phyloP scores from a whole-genome alignment of 257 asterid genomes.

The Solanum commersonii region DNA sequence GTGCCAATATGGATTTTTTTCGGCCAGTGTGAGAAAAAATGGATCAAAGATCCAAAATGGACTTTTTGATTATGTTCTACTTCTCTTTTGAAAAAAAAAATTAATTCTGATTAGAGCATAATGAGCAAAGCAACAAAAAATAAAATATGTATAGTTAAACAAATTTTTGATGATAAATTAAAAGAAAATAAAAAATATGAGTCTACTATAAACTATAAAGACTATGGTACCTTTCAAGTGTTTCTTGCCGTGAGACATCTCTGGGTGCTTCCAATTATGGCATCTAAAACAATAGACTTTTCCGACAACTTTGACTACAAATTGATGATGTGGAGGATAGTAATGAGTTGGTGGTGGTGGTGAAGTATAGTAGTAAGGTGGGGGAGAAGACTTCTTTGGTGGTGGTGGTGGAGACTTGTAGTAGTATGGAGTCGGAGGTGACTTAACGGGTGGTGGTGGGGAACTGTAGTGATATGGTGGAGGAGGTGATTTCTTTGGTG shows the following conservation, averaged over 20 bases:
- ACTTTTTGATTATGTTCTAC: too few relatives aligned
- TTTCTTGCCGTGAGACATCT: not conserved
- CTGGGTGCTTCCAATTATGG: slow-evolving; percentile 13
- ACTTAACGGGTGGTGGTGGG: slow-evolving; percentile 26
- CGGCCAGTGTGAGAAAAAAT: too few relatives aligned
- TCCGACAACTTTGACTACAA: slow-evolving; percentile 54
- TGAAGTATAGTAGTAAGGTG: not conserved
- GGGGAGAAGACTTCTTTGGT: not conserved
- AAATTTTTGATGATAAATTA: not conserved
- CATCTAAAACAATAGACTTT: slow-evolving; percentile 62
- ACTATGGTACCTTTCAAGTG: not conserved
- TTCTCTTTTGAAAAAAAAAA: too few relatives aligned
- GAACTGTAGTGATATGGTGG: slow-evolving; percentile 21
- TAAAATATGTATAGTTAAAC: not conserved
- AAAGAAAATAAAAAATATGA: not conserved
- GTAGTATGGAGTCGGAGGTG: not conserved
- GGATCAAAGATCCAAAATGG: too few relatives aligned
- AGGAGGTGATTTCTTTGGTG: not conserved
- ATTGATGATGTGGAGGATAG: slow-evolving; percentile 29
- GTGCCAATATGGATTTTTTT: too few relatives aligned
- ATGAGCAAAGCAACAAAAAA: too few relatives aligned
- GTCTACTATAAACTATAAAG: not conserved
- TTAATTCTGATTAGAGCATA: too few relatives aligned
- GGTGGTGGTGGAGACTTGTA: slow-evolving; percentile 1
- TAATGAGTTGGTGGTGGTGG: slow-evolving; percentile 15